Evolutionary conservation across 441 rosid genomes (phyloP).

Genomic region (Euphorbia schlechtendalii): DNA sequence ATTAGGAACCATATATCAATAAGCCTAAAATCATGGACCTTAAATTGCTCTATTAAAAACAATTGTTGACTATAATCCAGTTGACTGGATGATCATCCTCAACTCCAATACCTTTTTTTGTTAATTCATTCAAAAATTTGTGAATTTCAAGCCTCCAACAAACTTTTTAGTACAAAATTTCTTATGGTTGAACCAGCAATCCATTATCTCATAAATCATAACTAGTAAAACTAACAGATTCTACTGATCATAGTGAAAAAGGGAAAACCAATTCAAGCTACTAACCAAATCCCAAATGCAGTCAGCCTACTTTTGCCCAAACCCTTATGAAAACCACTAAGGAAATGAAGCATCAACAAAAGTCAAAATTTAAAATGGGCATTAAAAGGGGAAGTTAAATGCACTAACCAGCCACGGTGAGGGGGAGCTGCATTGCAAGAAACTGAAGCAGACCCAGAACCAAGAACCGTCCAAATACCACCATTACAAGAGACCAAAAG

Average conservation of each 20-base stretch:
- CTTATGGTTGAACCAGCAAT: background rate
- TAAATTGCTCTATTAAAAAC: background rate
- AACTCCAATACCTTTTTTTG: background rate
- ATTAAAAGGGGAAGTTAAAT: background rate
- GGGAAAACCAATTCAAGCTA: slow-evolving; percentile 9
- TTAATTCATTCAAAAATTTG: background rate
- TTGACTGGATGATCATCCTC: background rate
- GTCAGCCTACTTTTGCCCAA: slow-evolving; percentile 9
- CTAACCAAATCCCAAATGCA: slow-evolving; percentile 22
- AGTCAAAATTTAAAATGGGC: background rate
- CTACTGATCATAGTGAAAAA: background rate
- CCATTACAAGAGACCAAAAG: slow-evolving; percentile 37
- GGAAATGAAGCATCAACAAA: background rate
- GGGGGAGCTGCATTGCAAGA: slow-evolving; percentile 43
- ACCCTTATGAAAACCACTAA: background rate
- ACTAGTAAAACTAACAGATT: background rate
- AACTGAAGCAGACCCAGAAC: slow-evolving; percentile 45
- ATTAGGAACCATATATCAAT: slow-evolving; percentile 14
- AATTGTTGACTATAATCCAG: background rate
- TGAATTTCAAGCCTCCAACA: background rate
- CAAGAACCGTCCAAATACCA: slow-evolving; percentile 26
- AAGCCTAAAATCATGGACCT: background rate
- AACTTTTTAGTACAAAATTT: no score
- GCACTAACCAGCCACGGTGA: slow-evolving; percentile 47
- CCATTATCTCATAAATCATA: background rate